These are phyloP conservation scores for Diutina siamensis DNA, from an alignment of 1,139 yeast species.

Conservation along the genomic window DNA sequence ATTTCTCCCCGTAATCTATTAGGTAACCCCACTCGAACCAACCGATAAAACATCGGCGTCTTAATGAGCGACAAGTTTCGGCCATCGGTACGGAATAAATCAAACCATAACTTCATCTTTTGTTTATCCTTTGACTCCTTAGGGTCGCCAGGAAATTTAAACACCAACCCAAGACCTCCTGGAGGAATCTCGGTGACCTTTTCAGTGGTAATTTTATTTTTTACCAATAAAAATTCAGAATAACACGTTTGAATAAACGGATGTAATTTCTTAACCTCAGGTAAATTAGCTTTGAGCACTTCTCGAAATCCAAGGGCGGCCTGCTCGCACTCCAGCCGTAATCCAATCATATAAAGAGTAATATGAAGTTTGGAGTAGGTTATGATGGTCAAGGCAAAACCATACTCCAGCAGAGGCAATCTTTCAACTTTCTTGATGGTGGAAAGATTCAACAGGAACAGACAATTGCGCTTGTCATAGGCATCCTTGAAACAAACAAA, in stretches of 20 bases:
- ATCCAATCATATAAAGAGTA: slow-evolving; percentile 65
- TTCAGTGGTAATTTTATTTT: slow-evolving; percentile 39
- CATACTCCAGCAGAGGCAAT: slow-evolving; percentile 61
- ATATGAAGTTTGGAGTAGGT: slow-evolving; percentile 59
- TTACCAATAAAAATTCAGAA: slow-evolving; percentile 70
- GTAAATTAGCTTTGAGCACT: slow-evolving; percentile 51
- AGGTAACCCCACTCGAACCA: slow-evolving; percentile 85
- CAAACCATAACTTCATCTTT: slow-evolving; percentile 90
- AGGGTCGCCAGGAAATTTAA: slow-evolving; percentile 86
- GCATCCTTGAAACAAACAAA: slow-evolving; percentile 66
- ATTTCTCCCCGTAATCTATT: slow-evolving; percentile 87
- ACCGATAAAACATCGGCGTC: slow-evolving; percentile 68
- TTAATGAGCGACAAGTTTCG: slow-evolving; percentile 66
- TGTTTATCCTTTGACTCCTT: slow-evolving; percentile 67
- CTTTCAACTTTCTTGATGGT: slow-evolving; percentile 81
- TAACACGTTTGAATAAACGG: slow-evolving; percentile 66
- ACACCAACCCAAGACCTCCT: slow-evolving; percentile 76
- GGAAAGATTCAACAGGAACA: slow-evolving; percentile 61
- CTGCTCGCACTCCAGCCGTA: slow-evolving; percentile 67
- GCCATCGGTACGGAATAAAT: slow-evolving; percentile 73
- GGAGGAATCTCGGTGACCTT: slow-evolving; percentile 46
- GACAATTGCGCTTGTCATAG: slow-evolving; percentile 57
- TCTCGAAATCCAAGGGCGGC: slow-evolving; percentile 62
- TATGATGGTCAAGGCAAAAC: slow-evolving; percentile 66
- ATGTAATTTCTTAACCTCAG: slow-evolving; percentile 48